These are phyloP conservation scores for Cercospora sesami DNA, from an alignment of 2,329 filamentous ascomycete genomes.

Conservation along the genomic window DNA sequence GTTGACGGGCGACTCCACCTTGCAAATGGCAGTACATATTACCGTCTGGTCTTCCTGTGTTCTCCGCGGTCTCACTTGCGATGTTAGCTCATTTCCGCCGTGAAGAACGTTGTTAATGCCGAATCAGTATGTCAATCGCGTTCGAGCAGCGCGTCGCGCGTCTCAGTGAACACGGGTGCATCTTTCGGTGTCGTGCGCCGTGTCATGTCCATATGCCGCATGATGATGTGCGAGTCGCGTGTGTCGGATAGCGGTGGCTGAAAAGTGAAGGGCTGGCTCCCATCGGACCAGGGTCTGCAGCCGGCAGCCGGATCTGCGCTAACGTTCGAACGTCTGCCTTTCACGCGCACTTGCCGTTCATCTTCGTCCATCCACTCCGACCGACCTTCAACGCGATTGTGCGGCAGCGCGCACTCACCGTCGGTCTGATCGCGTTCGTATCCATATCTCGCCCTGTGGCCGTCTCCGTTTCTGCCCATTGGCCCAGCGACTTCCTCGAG, in stretches of 20 bases:
- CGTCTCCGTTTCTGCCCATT: neutral
- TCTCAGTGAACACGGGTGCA: neutral
- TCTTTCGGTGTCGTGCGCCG: neutral
- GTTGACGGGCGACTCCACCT: neutral
- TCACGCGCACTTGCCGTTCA: slow-evolving; percentile 10
- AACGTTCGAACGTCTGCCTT: neutral
- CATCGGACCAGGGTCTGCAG: neutral
- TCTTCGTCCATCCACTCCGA: slow-evolving; percentile 1
- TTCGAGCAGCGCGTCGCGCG: neutral
- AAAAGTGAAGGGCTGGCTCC: neutral
- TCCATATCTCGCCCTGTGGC: slow-evolving; percentile 11
- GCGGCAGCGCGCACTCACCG: slow-evolving; percentile 1
- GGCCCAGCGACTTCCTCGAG: neutral
- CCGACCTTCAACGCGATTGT: slow-evolving; percentile 2
- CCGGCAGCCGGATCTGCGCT: slow-evolving; percentile 8
- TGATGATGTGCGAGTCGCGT: neutral
- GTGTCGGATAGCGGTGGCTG: neutral
- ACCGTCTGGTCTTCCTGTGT: neutral
- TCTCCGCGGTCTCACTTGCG: neutral
- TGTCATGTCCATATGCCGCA: neutral
- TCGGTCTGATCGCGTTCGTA: slow-evolving; percentile 5
- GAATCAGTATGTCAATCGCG: too few relatives aligned
- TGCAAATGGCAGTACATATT: neutral
- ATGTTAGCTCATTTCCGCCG: neutral
- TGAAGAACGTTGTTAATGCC: neutral